Conservation (phyloP, 2,329 filamentous ascomycete genomes). For the Neopestalotiopsis sp. region DNA sequence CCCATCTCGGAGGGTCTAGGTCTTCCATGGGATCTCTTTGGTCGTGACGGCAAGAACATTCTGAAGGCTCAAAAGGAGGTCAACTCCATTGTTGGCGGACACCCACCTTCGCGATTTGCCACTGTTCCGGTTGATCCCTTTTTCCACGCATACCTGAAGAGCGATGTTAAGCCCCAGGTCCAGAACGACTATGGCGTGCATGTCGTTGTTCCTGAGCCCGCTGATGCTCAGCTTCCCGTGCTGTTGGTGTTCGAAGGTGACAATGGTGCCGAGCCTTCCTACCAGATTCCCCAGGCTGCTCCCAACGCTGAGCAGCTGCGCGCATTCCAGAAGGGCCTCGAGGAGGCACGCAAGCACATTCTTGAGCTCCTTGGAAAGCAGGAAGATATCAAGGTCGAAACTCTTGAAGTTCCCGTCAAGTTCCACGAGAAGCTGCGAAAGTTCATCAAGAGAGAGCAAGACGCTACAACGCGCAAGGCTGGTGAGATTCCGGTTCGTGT, state of each 20-base stretch:
- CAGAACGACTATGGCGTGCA: constrained; percentile 75
- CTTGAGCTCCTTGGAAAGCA: constrained; percentile 64
- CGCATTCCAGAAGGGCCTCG: constrained; percentile 60
- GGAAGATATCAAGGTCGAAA: constrained; percentile 55
- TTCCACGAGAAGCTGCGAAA: constrained; percentile 68
- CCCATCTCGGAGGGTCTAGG: constrained; percentile 72
- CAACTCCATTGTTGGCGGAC: constrained; percentile 73
- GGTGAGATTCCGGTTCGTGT: constrained; percentile 67
- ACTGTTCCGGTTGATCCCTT: constrained; percentile 76
- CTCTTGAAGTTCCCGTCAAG: constrained; percentile 66
- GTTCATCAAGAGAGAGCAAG: constrained; percentile 71
- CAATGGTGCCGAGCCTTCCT: constrained; percentile 50
- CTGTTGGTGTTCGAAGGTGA: constrained; percentile 78
- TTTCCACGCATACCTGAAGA: constrained; percentile 75
- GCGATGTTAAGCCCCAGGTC: constrained; percentile 67
- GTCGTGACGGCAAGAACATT: constrained; percentile 82
- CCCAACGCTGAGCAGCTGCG: constrained; percentile 56
- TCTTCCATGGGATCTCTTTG: constrained; percentile 87
- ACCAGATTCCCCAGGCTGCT: constrained; percentile 59
- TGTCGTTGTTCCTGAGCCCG: constrained; percentile 70
- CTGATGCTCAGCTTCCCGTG: constrained; percentile 65
- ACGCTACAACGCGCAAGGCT: constrained; percentile 51
- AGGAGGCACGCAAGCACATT: constrained; percentile 63
- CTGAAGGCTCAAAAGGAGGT: constrained; percentile 79
- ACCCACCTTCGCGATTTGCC: constrained; percentile 75